Evolutionary conservation across 202 grass and related monocot species (phyloP).

Genomic region (Carex sylvatica): DNA sequence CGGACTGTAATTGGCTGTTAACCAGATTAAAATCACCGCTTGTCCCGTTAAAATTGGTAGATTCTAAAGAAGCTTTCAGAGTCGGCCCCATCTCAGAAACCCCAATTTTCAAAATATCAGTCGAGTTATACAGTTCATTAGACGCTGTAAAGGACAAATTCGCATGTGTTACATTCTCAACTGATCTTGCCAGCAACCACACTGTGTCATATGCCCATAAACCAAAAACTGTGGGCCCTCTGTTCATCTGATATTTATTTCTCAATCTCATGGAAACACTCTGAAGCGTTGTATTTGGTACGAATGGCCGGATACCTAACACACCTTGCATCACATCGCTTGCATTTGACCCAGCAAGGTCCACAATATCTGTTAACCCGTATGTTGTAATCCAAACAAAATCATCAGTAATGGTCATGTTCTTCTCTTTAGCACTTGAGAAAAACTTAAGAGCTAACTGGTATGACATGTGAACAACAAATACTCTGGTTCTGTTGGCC

Average conservation of each 20-base stretch:
- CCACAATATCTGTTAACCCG: slow-evolving; percentile 52
- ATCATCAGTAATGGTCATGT: not conserved
- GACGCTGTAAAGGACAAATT: slow-evolving; percentile 19
- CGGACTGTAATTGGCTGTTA: slow-evolving; percentile 36
- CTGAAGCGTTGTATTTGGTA: not conserved
- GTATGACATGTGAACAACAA: slow-evolving; percentile 43
- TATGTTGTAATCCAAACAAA: slow-evolving; percentile 30
- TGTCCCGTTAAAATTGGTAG: slow-evolving; percentile 32
- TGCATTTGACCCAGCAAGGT: slow-evolving; percentile 30
- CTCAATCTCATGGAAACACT: slow-evolving; percentile 20
- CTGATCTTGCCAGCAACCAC: slow-evolving; percentile 25
- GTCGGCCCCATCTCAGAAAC: slow-evolving; percentile 25
- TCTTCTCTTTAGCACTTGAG: not conserved
- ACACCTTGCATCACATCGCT: slow-evolving; percentile 42
- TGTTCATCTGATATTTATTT: not conserved
- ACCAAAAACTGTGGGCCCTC: slow-evolving; percentile 3
- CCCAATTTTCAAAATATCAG: slow-evolving; percentile 31
- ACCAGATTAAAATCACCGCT: slow-evolving; percentile 31
- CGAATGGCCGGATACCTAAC: slow-evolving; percentile 29
- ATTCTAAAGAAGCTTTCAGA: slow-evolving; percentile 24
- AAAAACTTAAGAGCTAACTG: slow-evolving; percentile 17
- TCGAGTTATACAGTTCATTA: not conserved
- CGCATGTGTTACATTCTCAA: slow-evolving; percentile 6
- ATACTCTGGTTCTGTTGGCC: slow-evolving; percentile 36
- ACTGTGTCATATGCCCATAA: slow-evolving; percentile 45